Base-by-base conservation (phyloP, 208 protist genomes). In the Acanthamoeba triangularis region DNA sequence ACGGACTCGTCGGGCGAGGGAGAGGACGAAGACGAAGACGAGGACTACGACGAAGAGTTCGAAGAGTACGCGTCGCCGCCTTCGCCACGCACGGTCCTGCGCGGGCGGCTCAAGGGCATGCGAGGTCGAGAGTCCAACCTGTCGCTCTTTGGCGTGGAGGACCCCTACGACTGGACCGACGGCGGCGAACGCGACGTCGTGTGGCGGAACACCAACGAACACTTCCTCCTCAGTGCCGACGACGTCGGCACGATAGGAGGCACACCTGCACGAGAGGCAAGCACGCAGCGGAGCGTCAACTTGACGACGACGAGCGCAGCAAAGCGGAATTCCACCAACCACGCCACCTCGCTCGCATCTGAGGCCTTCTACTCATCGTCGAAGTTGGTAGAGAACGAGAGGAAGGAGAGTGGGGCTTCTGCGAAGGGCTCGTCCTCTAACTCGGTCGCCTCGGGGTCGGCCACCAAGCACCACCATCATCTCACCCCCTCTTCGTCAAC, bases 161-260 rank as follows among this genome's bases (percentile, higher is more conserved):
- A 84, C 47, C 35, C 41, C 25, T 84, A 84, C 41, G 25, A 33
- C 35, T 84, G 76, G 76, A 84, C 76, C 7, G 76, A 84, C 47
- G 76, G 76, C 7, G 76, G 76, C 28, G 41, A 84, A 23, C 76
- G 76, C 76, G 76, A 84, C 47, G 76, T 84, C 25, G 76, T 84
- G 76, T 84, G 76, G 76, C 14, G 76, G 47, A 47, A 47, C 25
- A 52, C n/a, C 28, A 54, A 84, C 25, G 33, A 30, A 4, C 41
- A 74, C 30, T 30, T 41, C 16, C 67, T 74, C 5, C 33, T 84
- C 44, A 28, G 13, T 25, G 47, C 25, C 20, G 76, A 82, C 52
- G 30, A 84, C 76, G 76, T 28, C 16, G 28, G 41, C n/a, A 28
- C 30, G 13, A 33, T 41, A n/a, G 16, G 18, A 16, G 28, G 67